Evolutionary conservation across 2,329 filamentous ascomycete species (phyloP).

Genomic region (Beauveria brongniartii): DNA sequence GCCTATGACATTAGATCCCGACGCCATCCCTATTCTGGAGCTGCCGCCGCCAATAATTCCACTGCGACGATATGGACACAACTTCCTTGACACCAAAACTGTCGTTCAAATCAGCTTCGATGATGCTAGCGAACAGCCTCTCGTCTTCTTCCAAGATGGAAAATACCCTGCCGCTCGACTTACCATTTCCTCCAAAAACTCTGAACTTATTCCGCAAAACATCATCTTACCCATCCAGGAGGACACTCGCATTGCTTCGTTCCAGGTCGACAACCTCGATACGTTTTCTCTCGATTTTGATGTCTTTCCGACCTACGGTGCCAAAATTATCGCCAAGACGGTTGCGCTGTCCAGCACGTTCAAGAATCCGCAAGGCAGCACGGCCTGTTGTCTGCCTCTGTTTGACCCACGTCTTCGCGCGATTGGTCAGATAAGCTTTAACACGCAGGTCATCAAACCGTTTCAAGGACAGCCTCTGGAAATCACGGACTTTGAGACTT

Average conservation of each 20-base stretch:
- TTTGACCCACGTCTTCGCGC: constrained; percentile 87
- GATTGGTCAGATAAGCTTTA: constrained; percentile 90
- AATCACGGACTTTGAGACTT: constrained; percentile 96
- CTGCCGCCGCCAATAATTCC: constrained; percentile 95
- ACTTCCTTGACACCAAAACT: constrained; percentile 96
- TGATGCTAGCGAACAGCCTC: constrained; percentile 62
- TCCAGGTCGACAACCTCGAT: constrained; percentile 90
- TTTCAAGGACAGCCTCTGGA: constrained; percentile 88
- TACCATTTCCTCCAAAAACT: constrained; percentile 93
- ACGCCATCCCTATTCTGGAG: constrained; percentile 86
- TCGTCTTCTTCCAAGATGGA: constrained; percentile 93
- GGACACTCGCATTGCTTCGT: constrained; percentile 86
- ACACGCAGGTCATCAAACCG: constrained; percentile 92
- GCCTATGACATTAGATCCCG: constrained; percentile 64
- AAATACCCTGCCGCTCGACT: constrained; percentile 93
- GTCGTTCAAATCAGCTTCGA: constrained; percentile 91
- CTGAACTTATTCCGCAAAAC: constrained; percentile 93
- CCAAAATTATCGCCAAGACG: constrained; percentile 93
- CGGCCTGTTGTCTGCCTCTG: constrained; percentile 74
- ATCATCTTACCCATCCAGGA: constrained; percentile 93
- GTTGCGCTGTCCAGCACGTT: constrained; percentile 87
- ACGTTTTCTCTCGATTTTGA: constrained; percentile 95
- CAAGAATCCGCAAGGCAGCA: constrained; percentile 63
- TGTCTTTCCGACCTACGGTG: constrained; percentile 94
- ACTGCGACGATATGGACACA: constrained; percentile 88